Evolutionary conservation across 257 asterid species (phyloP), one percentile per base, ranked within the genome.

Genomic region (Solanum appendiculatum): DNA sequence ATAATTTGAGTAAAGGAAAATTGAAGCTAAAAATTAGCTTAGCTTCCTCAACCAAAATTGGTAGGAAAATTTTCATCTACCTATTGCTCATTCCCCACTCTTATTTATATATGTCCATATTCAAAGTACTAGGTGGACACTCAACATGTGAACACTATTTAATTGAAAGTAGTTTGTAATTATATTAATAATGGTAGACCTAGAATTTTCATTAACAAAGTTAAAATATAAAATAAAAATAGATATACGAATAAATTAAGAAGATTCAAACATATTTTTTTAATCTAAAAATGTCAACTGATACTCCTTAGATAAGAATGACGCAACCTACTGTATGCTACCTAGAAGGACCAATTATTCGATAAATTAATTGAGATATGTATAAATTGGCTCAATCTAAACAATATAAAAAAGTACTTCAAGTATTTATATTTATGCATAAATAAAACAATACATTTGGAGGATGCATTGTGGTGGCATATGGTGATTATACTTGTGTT

Each of bases 11-110:
- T 82, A 51, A 42, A 31, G 42, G 2, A 64, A 80, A 86, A 39
- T 27, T 3, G 40, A n/a, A 46, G 36, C 31, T 54, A 54, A 33
- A 39, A 48, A 82, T 83, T 44, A 87, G 87, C 87, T 88, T 86
- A 88, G 88, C 84, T 63, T 88, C 84, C 82, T 83, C 85, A 85
- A 83, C 87, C 40, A 86, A 81, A 80, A 60, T 70, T 33, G 88
- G 14, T 73, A 42, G 72, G 86, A 86, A 69, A 84, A 36, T 72
- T 69, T 85, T 54, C 64, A 86, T 58, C 90, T 29, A 86, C 64
- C 87, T 18, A 37, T 69, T 42, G 36, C 77, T 70, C 69, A 84
- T 58, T 60, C 25, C 40, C 85, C 86, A 72, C 54, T 37, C 39
- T 39, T 40, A 75, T n/a, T n/a, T 51, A 66, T 64, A 66, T 66